phyloP scores from a whole-genome alignment of 2,329 filamentous ascomycete genomes.

The Aspergillus sp. region DNA sequence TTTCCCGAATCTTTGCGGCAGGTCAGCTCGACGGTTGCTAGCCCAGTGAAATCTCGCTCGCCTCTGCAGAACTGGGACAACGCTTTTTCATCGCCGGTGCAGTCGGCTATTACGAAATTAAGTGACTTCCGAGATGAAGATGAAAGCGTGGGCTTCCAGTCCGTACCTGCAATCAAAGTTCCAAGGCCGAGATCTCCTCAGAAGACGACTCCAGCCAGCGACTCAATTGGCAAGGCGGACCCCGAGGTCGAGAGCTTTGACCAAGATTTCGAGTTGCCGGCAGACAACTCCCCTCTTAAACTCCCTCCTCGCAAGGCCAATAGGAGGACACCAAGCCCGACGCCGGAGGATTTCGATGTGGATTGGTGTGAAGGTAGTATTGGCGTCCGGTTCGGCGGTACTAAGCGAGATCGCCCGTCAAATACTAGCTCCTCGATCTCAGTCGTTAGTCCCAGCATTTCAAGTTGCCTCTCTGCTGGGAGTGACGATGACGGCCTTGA shows the following conservation, averaged over 20 bases:
- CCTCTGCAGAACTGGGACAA: conserved; percentile 16
- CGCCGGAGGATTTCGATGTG: conserved; percentile 63
- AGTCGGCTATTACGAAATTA: conserved; percentile 47
- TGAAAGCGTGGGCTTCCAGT: conserved; percentile 54
- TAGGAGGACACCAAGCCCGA: conserved; percentile 53
- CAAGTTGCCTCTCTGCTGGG: conserved; percentile 81
- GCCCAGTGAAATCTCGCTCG: conserved; percentile 29
- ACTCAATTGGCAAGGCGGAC: conserved; percentile 38
- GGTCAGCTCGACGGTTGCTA: conserved; percentile 44
- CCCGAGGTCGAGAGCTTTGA: conserved; percentile 59
- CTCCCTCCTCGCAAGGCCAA: conserved; percentile 53
- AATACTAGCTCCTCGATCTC: conserved; percentile 79
- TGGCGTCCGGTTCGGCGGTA: conserved; percentile 82
- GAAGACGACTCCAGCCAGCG: conserved; percentile 43
- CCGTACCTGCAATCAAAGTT: conserved; percentile 59
- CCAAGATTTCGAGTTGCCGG: conserved; percentile 61
- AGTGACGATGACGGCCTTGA: conserved; percentile 90
- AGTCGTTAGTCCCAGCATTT: conserved; percentile 82
- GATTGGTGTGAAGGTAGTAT: conserved; percentile 92
- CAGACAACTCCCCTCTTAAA: conserved; percentile 52
- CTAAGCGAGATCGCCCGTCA: conserved; percentile 66
- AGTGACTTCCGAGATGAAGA: conserved; percentile 56
- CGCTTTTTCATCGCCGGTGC: conserved; percentile 41
- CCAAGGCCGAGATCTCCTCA: conserved; percentile 48
- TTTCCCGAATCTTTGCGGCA: conserved; percentile 63